Base-by-base conservation (phyloP, 352 stramenopile genomes). In the Phytopythium aichiense region DNA sequence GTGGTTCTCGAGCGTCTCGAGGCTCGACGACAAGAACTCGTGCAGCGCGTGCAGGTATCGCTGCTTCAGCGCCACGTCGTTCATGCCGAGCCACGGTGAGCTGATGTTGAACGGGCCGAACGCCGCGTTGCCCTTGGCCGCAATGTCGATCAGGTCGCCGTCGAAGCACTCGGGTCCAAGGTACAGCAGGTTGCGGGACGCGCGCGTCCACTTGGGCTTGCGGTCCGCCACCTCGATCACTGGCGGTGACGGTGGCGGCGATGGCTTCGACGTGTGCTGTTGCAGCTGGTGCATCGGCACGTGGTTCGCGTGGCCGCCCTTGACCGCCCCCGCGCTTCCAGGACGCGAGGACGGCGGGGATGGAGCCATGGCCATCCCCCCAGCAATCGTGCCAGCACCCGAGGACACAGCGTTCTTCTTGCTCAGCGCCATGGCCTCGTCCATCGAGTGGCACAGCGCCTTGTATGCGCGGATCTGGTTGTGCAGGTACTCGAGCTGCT, bases 401-500 rank as follows among this genome's bases (percentile, higher is more conserved):
- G 13, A 37, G 16, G 58, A 8, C 22, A 40, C 30, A 7, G 22
- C 33, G 13, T 35, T 38, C 31, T 72, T 69, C 45, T 77, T 74
- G 51, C 61, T 68, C 15, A 71, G 62, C 1, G 67, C 46, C 25
- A 89, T 63, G 7, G 79, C 67, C 42, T 89, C 71, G 61, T 95
- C 84, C 86, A 95, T 95, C 7, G 77, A 88, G 66, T 91, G 84
- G 46, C 84, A 93, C 25, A 95, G 72, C 38, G 82, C 68, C 65
- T 93, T 95, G 71, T 89, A 95, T 20, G 82, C 77, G 9, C 82
- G 82, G 63, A 95, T 95, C 72, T 95, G 86, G 62, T 89, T 85
- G 69, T 95, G 86, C 50, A 95, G 63, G 33, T 92, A 82, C 62
- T 91, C 83, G 23, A 95, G 74, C 66, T 95, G 86, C 61, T 87